Base-by-base conservation (phyloP, 2,329 filamentous ascomycete species). In the Trichoderma citrinoviride region DNA sequence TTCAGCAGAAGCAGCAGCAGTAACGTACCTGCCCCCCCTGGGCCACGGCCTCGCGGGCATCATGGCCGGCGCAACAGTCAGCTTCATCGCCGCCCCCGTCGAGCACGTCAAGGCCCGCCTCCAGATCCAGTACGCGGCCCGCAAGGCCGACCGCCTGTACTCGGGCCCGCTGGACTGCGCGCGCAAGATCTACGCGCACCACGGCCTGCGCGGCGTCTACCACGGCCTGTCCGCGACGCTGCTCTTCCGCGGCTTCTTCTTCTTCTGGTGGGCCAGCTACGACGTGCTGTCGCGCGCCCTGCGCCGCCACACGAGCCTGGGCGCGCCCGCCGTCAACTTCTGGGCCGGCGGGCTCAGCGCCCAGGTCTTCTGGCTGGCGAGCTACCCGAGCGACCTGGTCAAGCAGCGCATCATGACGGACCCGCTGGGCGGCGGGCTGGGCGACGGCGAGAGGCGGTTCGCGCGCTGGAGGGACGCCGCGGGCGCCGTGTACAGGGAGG, bases 371-470 rank as follows among this genome's bases (percentile, higher is more conserved):
- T 99, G 95, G 95, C 77, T 97, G 49, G 92, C 90, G 19, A 91
- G 90, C 68, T 98, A 98, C 74, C 94, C 95, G 1, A 91, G 87
- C 54, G 94, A 98, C 75, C 91, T 97, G 23, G 88, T 98, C 63
- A 98, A 98, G 83, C 94, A 98, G 81, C 85, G 93, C 37, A 90
- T 99, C 74, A 98, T 99, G 95, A 97, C 94, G 15, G 95, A 98
- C 77, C 88, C 91, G 5, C 80, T 98, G 60, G 93, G 90, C 1
- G 89, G 90, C 1, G 81, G 80, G 1, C 77, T 93, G 14, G 81
- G 83, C 19, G 90, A 92, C 69, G 88, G 90, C 10, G 81, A 84
- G 65, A 84, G 87, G 67, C 85, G 81, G 69, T 98, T 93, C 74
- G 81, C 78, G 14, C 80, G 83, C 56, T 98, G 95, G 95, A 87